Evolutionary conservation across 176 grass and related monocot species (phyloP).

Genomic region (Cenchrus americanus): DNA sequence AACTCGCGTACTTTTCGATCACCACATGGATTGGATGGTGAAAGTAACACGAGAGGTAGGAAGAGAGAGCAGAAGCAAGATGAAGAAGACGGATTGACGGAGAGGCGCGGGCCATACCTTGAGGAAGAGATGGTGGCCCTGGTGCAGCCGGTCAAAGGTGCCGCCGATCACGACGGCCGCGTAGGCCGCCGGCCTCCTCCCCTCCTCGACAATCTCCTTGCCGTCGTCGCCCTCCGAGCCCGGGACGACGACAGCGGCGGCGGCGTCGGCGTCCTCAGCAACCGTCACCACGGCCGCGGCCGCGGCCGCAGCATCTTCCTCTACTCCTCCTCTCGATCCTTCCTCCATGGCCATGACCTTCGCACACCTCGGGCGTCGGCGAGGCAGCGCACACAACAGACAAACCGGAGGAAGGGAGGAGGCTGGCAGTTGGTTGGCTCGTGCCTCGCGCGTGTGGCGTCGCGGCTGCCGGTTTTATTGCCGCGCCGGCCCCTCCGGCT

Average conservation of each 20-base stretch:
- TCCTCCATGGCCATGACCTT: conserved; percentile 5
- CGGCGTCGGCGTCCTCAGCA: not conserved
- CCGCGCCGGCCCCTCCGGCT: not conserved
- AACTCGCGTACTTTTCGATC: not conserved
- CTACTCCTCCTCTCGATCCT: not conserved
- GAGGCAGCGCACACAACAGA: too few relatives aligned
- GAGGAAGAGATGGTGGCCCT: conserved; percentile 86
- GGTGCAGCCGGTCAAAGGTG: conserved; percentile 87
- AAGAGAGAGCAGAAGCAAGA: not conserved
- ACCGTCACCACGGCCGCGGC: not conserved
- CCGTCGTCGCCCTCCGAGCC: not conserved
- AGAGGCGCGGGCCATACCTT: conserved; percentile 42
- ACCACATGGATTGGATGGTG: not conserved
- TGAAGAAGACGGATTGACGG: not conserved
- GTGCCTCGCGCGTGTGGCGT: not conserved
- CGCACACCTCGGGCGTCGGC: too few relatives aligned
- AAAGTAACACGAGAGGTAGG: conserved; percentile 1
- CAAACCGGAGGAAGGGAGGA: not conserved
- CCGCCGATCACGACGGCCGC: conserved; percentile 78
- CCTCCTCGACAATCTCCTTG: not conserved
- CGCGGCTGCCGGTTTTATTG: not conserved
- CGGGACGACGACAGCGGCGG: not conserved
- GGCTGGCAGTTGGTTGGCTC: not conserved
- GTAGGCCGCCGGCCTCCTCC: conserved; percentile 12
- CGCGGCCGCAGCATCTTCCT: not conserved